phyloP scores from a whole-genome alignment of 2,329 filamentous ascomycete genomes.

The Fusarium pininemorale region DNA sequence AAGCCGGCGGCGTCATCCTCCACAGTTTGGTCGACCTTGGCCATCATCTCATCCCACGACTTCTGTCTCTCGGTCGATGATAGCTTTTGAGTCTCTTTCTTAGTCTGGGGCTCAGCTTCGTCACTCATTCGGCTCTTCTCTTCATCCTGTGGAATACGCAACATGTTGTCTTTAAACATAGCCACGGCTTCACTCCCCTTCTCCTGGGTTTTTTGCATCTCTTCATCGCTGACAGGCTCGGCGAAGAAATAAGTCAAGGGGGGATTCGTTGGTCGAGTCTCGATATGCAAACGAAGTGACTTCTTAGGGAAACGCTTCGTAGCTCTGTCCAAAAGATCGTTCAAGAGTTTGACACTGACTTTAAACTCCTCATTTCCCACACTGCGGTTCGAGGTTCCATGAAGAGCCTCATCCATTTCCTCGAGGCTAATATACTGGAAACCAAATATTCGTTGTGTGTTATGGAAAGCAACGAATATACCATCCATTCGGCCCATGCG shows the following conservation, averaged over 20 bases:
- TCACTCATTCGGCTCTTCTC: slow-evolving; percentile 14
- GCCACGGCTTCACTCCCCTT: slow-evolving; percentile 71
- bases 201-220: slow-evolving; percentile 79
- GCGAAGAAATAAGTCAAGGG: slow-evolving; percentile 90
- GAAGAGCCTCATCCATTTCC: slow-evolving; percentile 92
- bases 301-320: slow-evolving; percentile 77
- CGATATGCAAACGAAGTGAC: slow-evolving; percentile 83
- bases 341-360: slow-evolving; percentile 79
- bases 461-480: slow-evolving; percentile 97
- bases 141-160: slow-evolving; percentile 56
- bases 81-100: slow-evolving; percentile 21
- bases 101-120: slow-evolving; percentile 6
- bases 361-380: slow-evolving; percentile 89
- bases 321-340: slow-evolving; percentile 80
- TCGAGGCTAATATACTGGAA: slow-evolving; percentile 91
- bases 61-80: slow-evolving; percentile 43
- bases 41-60: slow-evolving; percentile 64
- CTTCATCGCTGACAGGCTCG: slow-evolving; percentile 78
- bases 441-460: slow-evolving; percentile 92
- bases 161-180: slow-evolving; percentile 71
- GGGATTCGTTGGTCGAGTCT: slow-evolving; percentile 69
- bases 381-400: slow-evolving; percentile 72
- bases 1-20: slow-evolving; percentile 66
- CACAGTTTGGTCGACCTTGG: slow-evolving; percentile 64
- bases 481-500: slow-evolving; percentile 99